Evolutionary conservation across 2,329 filamentous ascomycete species (phyloP).

Genomic region (Kalaharituber pfeilii): DNA sequence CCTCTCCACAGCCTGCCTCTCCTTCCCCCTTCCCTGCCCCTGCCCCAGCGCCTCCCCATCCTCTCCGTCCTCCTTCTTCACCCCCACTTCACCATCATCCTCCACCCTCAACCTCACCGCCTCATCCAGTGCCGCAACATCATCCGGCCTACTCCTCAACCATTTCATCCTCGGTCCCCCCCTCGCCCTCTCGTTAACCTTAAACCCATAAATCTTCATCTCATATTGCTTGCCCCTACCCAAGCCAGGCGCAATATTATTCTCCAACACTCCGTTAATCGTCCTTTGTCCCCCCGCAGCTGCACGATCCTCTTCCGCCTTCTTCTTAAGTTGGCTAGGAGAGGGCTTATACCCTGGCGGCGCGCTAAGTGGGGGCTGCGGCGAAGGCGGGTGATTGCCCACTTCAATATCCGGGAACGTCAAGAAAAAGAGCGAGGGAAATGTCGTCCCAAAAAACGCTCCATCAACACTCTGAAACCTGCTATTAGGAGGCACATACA

Average conservation of each 20-base stretch:
- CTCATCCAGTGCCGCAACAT: slow-evolving; percentile 75
- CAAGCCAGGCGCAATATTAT: slow-evolving; percentile 77
- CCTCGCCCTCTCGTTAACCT: slow-evolving; percentile 74
- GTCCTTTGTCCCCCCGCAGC: slow-evolving; percentile 13
- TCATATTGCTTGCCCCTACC: slow-evolving; percentile 76
- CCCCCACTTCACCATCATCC: slow-evolving; percentile 15
- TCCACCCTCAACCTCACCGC: slow-evolving; percentile 29
- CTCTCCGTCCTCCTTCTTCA: slow-evolving; percentile 15
- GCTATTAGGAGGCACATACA: slow-evolving; percentile 94
- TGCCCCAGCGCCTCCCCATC: slow-evolving; percentile 11
- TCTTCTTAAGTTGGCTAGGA: slow-evolving; percentile 9
- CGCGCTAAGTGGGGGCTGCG: slow-evolving; percentile 29
- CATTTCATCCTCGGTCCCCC: slow-evolving; percentile 94
- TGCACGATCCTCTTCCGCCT: slow-evolving; percentile 11
- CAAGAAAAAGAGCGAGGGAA: slow-evolving; percentile 92
- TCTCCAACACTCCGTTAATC: slow-evolving; percentile 72
- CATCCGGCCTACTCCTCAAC: slow-evolving; percentile 66
- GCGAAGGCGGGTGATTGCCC: slow-evolving; percentile 46
- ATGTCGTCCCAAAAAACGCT: slow-evolving; percentile 94
- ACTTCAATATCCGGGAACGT: slow-evolving; percentile 95
- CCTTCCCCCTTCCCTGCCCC: slow-evolving; percentile 7
- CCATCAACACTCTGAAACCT: slow-evolving; percentile 94
- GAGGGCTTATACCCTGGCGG: slow-evolving; percentile 13
- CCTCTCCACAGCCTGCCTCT: slow-evolving; percentile 11
- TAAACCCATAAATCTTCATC: slow-evolving; percentile 90